Evolutionary conservation across 495 filamentous ascomycete genomes (phyloP), one percentile per base, ranked within the genome.

Genomic region (Mycothermus thermophilus): DNA sequence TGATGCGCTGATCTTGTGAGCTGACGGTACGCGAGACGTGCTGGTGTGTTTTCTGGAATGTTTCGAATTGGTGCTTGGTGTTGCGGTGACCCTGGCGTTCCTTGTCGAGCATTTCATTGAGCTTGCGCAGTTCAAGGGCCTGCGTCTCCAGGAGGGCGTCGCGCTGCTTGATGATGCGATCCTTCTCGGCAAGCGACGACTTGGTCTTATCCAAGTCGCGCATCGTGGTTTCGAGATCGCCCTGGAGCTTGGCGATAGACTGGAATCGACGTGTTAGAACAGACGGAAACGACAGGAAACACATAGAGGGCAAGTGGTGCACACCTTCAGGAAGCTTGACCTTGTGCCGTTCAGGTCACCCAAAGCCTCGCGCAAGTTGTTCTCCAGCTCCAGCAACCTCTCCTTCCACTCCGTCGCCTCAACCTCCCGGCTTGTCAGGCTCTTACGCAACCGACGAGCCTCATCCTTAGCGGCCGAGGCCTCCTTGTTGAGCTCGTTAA

Each of bases 361-460:
- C 31, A 96, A 64, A 2, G 81, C 81, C 48, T 85, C 80, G 29
- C 85, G 75, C 30, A 97, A 63, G 47, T 83, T 83, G 46, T 74
- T 81, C 61, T 96, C 92, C 8, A 96, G 66, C 43, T 94, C 86
- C 48, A 81, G 73, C 10, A 95, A 71, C 27, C 82, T 74, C 56
- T 94, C 81, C 49, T 86, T 86, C 77, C 79, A 94, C 34, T 83
- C 78, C 8, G 75, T 75, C 4, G 83, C 82, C 49, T 96, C 90
- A 30, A 88, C 77, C 53, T 96, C 87, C 15, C 81, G 75, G 14
- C 74, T 71, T 4, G 78, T 77, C n/a, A 97, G 62, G 41, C 59
- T 81, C 60, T 88, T 83, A 44, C 80, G 76, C 35, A 96, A 62
- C 39, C 71, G 66, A 32, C 84, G 68, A n/a, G 72, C 72, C 36